Evolutionary conservation across 257 asterid genomes (phyloP).

Genomic region (Primulina eburnea): DNA sequence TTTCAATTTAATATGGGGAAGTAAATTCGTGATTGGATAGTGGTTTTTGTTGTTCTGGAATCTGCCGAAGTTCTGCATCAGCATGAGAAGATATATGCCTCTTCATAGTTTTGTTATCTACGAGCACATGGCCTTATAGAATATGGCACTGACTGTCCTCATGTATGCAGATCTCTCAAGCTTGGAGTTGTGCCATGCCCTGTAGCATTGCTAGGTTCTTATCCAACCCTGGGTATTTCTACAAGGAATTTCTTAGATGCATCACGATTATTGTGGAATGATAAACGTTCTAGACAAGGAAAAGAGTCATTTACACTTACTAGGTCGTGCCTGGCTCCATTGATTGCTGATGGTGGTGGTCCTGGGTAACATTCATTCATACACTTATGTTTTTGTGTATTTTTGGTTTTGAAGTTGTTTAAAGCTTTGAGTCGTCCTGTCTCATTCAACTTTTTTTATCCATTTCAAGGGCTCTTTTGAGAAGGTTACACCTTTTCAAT

Average conservation of each 20-base stretch:
- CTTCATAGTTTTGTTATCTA: constrained; percentile 14
- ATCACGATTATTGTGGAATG: constrained; percentile 66
- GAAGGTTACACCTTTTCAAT: constrained; percentile 71
- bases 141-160: constrained; percentile 10
- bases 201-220: constrained; percentile 39
- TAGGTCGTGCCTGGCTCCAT: constrained; percentile 70
- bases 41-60: constrained; percentile 3
- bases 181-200: constrained; percentile 66
- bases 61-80: constrained; percentile 16
- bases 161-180: constrained; percentile 59
- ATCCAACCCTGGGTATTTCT: constrained; percentile 43
- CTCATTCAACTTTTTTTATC: constrained; percentile 16
- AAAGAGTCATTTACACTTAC: constrained; percentile 60
- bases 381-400: constrained; percentile 1
- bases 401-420: constrained; percentile 8
- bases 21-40: constrained; percentile 6
- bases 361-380: constrained; percentile 54
- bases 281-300: constrained; percentile 67
- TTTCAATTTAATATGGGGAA: not conserved
- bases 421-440: constrained; percentile 1
- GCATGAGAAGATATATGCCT: constrained; percentile 2
- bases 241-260: constrained; percentile 58
- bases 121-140: not conserved
- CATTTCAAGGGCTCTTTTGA: constrained; percentile 52
- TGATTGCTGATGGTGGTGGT: constrained; percentile 63